Evolutionary conservation across 768 basidiomycete genomes (phyloP).

Genomic region (Leccinum ochraceum): DNA sequence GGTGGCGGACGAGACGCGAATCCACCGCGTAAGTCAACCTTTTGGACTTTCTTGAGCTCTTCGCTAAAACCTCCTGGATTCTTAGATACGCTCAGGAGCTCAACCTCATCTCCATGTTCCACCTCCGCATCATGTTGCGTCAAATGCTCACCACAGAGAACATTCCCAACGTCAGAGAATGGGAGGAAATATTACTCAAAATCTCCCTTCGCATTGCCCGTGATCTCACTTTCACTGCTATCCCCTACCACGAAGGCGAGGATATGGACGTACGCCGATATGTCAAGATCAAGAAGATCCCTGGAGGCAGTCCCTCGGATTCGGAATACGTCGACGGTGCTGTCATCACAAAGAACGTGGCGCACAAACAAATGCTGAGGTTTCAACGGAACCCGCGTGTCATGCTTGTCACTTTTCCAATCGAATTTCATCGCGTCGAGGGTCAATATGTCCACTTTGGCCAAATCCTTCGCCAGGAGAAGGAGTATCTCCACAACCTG

Average conservation of each 20-base stretch:
- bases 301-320: slow-evolving; percentile 87
- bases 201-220: slow-evolving; percentile 85
- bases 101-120: slow-evolving; percentile 83
- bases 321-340: slow-evolving; percentile 97
- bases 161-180: slow-evolving; percentile 81
- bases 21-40: slow-evolving; percentile 75
- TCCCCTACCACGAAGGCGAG: slow-evolving; percentile 76
- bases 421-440: slow-evolving; percentile 91
- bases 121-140: slow-evolving; percentile 86
- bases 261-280: slow-evolving; percentile 95
- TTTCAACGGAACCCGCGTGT: slow-evolving; percentile 83
- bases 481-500: slow-evolving; percentile 87
- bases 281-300: slow-evolving; percentile 98
- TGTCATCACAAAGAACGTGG: slow-evolving; percentile 97
- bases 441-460: slow-evolving; percentile 93
- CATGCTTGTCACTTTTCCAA: slow-evolving; percentile 94
- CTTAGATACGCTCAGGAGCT: slow-evolving; percentile 79
- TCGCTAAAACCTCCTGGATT: slow-evolving; percentile 1
- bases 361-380: slow-evolving; percentile 93
- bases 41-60: slow-evolving; percentile 2
- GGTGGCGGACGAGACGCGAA: slow-evolving; percentile 86
- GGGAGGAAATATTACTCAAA: slow-evolving; percentile 83
- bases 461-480: slow-evolving; percentile 88
- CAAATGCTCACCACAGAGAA: slow-evolving; percentile 85
- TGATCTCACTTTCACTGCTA: slow-evolving; percentile 75